These are phyloP conservation scores for Saxophila tyrrhenica DNA, from an alignment of 495 filamentous ascomycete species.

Conservation along the genomic window DNA sequence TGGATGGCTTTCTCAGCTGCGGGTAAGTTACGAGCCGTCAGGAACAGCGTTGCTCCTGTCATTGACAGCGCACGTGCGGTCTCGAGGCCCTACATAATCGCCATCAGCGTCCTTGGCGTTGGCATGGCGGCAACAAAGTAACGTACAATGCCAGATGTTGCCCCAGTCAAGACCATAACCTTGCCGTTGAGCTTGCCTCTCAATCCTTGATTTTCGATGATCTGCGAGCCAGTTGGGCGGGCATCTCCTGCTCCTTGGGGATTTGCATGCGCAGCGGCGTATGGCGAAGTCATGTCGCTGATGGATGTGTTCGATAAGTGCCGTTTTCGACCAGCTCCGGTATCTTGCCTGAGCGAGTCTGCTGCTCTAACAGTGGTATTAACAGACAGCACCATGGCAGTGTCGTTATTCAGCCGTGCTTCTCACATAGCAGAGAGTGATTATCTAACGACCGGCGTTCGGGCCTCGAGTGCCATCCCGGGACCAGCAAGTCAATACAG, in stretches of 20 bases:
- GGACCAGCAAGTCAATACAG: no score
- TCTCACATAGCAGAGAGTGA: no score
- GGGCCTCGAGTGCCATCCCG: no score
- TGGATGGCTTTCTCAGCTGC: constrained; percentile 25
- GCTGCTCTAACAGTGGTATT: no score
- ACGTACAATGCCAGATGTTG: constrained; percentile 37
- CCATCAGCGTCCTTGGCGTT: no score
- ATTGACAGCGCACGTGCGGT: constrained; percentile 34
- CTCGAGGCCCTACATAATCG: constrained; percentile 31
- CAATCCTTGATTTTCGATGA: constrained; percentile 40
- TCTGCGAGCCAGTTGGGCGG: constrained; percentile 42
- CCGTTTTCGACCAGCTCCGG: no score
- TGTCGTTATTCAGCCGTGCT: no score
- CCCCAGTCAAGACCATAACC: constrained; percentile 40
- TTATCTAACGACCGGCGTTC: no score
- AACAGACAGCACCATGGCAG: no score
- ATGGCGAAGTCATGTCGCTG: not conserved
- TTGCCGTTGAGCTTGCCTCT: constrained; percentile 32
- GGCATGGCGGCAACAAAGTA: not conserved
- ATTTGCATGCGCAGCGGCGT: constrained; percentile 32
- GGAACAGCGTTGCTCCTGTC: constrained; percentile 38
- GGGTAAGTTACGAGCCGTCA: constrained; percentile 31
- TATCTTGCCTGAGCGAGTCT: no score
- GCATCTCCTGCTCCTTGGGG: constrained; percentile 39
- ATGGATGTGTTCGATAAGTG: not conserved